Evolutionary conservation across 2,329 filamentous ascomycete species (phyloP), one percentile per base, ranked within the genome.

Genomic region (Penicillium crustosum): DNA sequence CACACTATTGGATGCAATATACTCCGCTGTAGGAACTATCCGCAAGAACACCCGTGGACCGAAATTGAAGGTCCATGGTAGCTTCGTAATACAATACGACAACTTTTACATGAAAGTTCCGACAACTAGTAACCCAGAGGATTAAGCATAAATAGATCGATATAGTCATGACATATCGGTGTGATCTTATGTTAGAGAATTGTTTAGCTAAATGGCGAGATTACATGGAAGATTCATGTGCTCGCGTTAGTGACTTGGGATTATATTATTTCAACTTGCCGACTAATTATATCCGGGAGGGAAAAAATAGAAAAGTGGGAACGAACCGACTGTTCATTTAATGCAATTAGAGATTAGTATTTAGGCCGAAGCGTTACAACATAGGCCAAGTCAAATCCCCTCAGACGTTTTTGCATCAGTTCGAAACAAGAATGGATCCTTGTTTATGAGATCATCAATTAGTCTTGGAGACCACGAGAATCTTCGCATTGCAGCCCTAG

Each of bases 341-440:
- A 17, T 29, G 19, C 15, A 21, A 25, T 31, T 44, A 17, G 10
- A 47, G 49, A 29, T 53, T 41, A 17, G 23, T 17, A 57, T 42
- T 45, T 38, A 45, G 33, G 12, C 49, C n/a, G 33, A 57, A 45
- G 23, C 31, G 53, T 31, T 31, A 29, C 27, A 29, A 9, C 27
- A 39, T 51, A 3, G 21, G 27, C 52, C 43, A 17, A 55, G 35
- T 49, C 27, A 49, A 38, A 33, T 41, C 19, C n/a, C 27, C n/a
- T 12, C 13, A 53, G 31, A 23, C 8, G 42, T 33, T 41, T n/a
- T 33, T 49, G 49, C 13, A 43, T 33, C 36, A 53, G 50, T 60
- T 55, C 38, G 50, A 58, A 58, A 56, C 59, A 55, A 43, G 49
- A 53, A 17, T 39, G 12, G 52, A 61, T 51, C 53, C 55, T 49